Base-by-base conservation (phyloP, 257 asterid genomes). In the Orobanche coerulescens region DNA sequence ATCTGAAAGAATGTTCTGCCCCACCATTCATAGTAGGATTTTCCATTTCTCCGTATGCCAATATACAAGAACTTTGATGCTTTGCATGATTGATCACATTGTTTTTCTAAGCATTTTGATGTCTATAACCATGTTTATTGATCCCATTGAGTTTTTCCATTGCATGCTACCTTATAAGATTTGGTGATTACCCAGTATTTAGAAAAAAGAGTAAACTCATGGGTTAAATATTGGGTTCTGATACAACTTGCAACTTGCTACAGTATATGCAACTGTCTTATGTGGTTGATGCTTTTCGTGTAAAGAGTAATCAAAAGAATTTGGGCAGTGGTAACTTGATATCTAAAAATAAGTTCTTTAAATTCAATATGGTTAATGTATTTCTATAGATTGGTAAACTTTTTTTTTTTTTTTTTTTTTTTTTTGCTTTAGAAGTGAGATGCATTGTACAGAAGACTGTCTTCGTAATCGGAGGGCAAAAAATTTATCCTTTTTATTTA, bases 101-200 rank as follows among this genome's bases (percentile, higher is more conserved):
- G 25, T 34, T 46, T 59, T 67, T 57, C 40, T 59, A 18, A 58
- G 25, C 51, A 43, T 54, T 58, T 71, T 51, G 62, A 65, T 46
- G 57, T 28, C 37, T 25, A 37, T 48, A 39, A 7, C 46, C 28
- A 30, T 52, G 30, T 28, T 52, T 53, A 24, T 1, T 25, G 33
- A 40, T 22, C 28, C 3, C 37, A 23, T 49, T 15, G 44, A 30
- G 6, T 30, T 37, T 19, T 44, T 16, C 37, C 37, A 28, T 28
- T 26, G 15, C 39, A 56, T 30, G 15, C 19, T 36, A 43, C 52
- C 54, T 54, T 54, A 19, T 49, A 44, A 54, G 52, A 57, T 37
- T 44, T 49, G 51, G 47, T 39, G 55, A 36, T 48, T 24, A 20
- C 19, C 24, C 40, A 20, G 2, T 51, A 13, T 46, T 36, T 37